Evolutionary conservation across 441 rosid genomes (phyloP).

Genomic region (Kokia cookei): DNA sequence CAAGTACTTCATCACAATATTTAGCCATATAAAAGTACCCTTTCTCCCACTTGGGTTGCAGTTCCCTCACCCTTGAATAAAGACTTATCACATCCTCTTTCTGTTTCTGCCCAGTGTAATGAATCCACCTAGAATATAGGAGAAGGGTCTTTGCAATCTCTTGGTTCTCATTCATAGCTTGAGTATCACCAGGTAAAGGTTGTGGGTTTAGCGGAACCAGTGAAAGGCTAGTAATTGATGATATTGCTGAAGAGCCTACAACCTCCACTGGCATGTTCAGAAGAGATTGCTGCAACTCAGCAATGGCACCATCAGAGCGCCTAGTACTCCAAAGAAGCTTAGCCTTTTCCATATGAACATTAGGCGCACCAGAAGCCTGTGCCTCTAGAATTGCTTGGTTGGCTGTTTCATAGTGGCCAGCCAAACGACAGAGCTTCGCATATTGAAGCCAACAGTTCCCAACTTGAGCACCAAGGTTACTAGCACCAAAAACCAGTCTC

Average conservation of each 20-base stretch:
- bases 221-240: slow-evolving; percentile 75
- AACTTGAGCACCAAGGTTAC: slow-evolving; percentile 84
- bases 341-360: slow-evolving; percentile 95
- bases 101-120: slow-evolving; percentile 92
- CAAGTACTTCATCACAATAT: slow-evolving; percentile 92
- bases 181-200: slow-evolving; percentile 47
- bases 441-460: slow-evolving; percentile 98
- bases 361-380: slow-evolving; percentile 87
- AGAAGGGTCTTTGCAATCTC: slow-evolving; percentile 94
- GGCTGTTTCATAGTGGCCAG: slow-evolving; percentile 98
- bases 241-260: slow-evolving; percentile 72
- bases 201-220: slow-evolving; percentile 73
- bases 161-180: slow-evolving; percentile 57
- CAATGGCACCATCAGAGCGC: slow-evolving; percentile 92
- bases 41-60: slow-evolving; percentile 96
- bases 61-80: slow-evolving; percentile 82
- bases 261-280: slow-evolving; percentile 87
- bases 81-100: slow-evolving; percentile 94
- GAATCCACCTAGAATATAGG: slow-evolving; percentile 93
- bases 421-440: slow-evolving; percentile 97
- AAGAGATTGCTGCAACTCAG: slow-evolving; percentile 89
- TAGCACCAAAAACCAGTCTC: slow-evolving; percentile 84
- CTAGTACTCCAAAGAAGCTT: slow-evolving; percentile 93
- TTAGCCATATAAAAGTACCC: slow-evolving; percentile 95
- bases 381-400: slow-evolving; percentile 95